Evolutionary conservation across 768 basidiomycete species (phyloP), one percentile per base, ranked within the genome.

Genomic region (Mycena rebaudengoi): DNA sequence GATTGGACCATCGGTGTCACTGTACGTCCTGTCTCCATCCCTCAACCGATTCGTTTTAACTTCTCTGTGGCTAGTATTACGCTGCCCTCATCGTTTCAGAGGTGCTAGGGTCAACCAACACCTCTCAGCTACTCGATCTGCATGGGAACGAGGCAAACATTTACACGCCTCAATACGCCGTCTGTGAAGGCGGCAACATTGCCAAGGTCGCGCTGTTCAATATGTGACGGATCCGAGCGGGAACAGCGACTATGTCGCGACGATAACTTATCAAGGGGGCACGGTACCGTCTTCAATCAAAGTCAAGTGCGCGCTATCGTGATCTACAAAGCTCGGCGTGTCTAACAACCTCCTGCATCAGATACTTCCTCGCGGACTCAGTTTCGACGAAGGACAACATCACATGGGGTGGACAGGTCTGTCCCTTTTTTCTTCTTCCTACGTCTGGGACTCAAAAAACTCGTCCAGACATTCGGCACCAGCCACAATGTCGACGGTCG

Each of bases 401-500:
- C 65, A 86, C 84, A 1, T 91, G 88, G 88, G 88, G 85, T 0
- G 84, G 84, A 4, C 86, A 87, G 75, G 85, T 48, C 23, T 25
- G 14, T 23, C 35, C 21, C 20, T 5, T 16, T 44, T n/a, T 52
- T 33, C 21, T 28, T 26, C 33, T 16, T n/a, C n/a, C n/a, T n/a
- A n/a, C n/a, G n/a, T n/a, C n/a, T n/a, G n/a, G n/a, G n/a, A n/a
- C n/a, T n/a, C n/a, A n/a, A 37, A 37, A 37, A 10, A 37, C 18
- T 37, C 35, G 10, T 37, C 10, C 35, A 45, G 85, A 91, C 89
- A 0, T 85, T 87, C 49, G 89, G 88, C 10, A 83, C 80, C 44
- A 78, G 78, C 37, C 88, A 89, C 65, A 78, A 83, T 58, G 87
- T 86, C 1, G 91, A 94, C 69, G 92, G 92, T 2, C 84, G 88